phyloP scores from a whole-genome alignment of 352 stramenopile species.

The Phytophthora citrophthora region DNA sequence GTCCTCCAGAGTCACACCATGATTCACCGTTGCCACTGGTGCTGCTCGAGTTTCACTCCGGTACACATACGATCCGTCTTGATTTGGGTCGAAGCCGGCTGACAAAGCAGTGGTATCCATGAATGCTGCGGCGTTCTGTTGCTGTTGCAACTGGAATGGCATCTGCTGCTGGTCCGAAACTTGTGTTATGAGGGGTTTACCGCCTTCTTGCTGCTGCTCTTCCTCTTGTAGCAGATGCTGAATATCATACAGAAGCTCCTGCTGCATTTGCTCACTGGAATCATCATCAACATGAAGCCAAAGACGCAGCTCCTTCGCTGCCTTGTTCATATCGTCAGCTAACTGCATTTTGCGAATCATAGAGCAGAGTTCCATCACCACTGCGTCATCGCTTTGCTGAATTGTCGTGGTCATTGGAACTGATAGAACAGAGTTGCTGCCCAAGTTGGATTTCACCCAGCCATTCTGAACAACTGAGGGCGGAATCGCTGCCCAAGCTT shows the following conservation, averaged over 20 bases:
- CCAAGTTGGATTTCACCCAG: slow-evolving; percentile 47
- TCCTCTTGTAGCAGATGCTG: slow-evolving; percentile 52
- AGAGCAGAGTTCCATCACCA: slow-evolving; percentile 45
- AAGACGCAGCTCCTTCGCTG: slow-evolving; percentile 48
- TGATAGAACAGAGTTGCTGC: slow-evolving; percentile 1
- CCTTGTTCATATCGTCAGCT: slow-evolving; percentile 34
- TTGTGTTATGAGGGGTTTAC: slow-evolving; percentile 1
- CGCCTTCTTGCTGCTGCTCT: slow-evolving; percentile 29
- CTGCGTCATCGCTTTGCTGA: slow-evolving; percentile 39
- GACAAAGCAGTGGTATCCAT: slow-evolving; percentile 10
- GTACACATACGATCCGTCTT: slow-evolving; percentile 11
- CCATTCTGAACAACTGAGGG: slow-evolving; percentile 25
- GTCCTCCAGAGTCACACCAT: slow-evolving; percentile 18
- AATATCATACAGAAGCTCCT: slow-evolving; percentile 51
- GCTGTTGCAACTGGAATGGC: slow-evolving; percentile 19
- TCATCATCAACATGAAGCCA: slow-evolving; percentile 54
- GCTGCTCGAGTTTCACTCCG: slow-evolving; percentile 2
- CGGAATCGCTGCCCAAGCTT: slow-evolving; percentile 43
- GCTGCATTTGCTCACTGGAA: slow-evolving; percentile 58
- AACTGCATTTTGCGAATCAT: slow-evolving; percentile 42
- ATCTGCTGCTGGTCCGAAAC: slow-evolving; percentile 9
- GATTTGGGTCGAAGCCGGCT: slow-evolving; percentile 10
- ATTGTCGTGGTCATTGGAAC: background rate
- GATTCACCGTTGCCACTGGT: slow-evolving; percentile 4
- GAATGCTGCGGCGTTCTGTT: slow-evolving; percentile 12